Evolutionary conservation across 345 rosid species (phyloP).

Genomic region (Eucalyptus pauciflora): DNA sequence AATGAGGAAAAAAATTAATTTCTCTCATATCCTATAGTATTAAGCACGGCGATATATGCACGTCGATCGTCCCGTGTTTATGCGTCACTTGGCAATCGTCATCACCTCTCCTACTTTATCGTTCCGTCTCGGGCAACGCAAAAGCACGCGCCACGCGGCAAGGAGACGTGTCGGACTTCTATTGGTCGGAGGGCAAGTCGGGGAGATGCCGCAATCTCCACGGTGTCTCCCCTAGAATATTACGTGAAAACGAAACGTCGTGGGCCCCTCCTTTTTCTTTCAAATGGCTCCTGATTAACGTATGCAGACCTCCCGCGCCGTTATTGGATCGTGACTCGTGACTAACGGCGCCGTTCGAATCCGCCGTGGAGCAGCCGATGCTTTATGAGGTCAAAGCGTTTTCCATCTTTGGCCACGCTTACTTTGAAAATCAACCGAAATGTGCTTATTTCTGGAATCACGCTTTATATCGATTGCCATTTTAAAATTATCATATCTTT

Average conservation of each 20-base stretch:
- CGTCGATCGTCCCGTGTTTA: neutral
- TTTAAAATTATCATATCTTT: neutral
- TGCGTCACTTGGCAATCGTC: neutral
- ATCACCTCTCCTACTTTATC: neutral
- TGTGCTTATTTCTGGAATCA: neutral
- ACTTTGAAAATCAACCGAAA: neutral
- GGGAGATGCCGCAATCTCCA: neutral
- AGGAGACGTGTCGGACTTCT: neutral
- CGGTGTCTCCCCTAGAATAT: neutral
- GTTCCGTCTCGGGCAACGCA: neutral
- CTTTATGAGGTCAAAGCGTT: neutral
- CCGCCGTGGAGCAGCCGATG: neutral
- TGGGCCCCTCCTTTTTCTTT: neutral
- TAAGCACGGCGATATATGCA: neutral
- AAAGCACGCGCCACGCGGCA: neutral
- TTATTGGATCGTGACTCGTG: neutral
- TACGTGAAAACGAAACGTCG: neutral
- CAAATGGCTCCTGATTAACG: neutral
- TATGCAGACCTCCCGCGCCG: neutral
- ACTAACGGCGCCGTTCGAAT: neutral
- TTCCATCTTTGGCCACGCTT: neutral
- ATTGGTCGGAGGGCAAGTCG: neutral
- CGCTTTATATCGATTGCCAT: neutral
- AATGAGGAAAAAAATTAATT: neutral
- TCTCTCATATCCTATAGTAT: neutral